Evolutionary conservation across 1,139 yeast genomes (phyloP).

Genomic region (Candida sp.): DNA sequence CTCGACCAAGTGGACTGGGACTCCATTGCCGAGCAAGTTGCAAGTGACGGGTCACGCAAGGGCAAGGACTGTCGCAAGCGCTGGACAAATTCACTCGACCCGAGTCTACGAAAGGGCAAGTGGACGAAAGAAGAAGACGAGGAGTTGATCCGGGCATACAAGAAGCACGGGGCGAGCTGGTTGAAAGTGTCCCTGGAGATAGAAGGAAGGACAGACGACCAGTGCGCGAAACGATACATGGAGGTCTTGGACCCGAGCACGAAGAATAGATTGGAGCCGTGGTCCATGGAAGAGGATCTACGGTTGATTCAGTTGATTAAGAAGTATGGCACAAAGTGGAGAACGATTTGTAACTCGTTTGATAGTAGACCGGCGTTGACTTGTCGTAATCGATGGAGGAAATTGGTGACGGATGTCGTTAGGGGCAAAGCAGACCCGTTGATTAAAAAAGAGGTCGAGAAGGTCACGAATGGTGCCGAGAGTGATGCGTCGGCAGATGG

Average conservation of each 20-base stretch:
- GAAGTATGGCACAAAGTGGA: slow-evolving; percentile 89
- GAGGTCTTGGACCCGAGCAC: slow-evolving; percentile 89
- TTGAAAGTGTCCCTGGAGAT: slow-evolving; percentile 78
- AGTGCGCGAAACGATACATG: slow-evolving; percentile 89
- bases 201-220: slow-evolving; percentile 91
- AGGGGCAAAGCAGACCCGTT: slow-evolving; percentile 55
- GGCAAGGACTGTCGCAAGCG: slow-evolving; percentile 75
- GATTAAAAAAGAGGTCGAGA: slow-evolving; percentile 40
- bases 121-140: slow-evolving; percentile 92
- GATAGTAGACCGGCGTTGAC: slow-evolving; percentile 87
- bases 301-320: slow-evolving; percentile 67
- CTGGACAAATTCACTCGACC: slow-evolving; percentile 85
- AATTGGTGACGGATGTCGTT: slow-evolving; percentile 77
- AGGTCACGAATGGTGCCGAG: slow-evolving; percentile 28
- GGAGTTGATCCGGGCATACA: slow-evolving; percentile 62
- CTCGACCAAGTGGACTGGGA: slow-evolving; percentile 69
- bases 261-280: slow-evolving; percentile 75
- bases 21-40: slow-evolving; percentile 49
- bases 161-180: slow-evolving; percentile 83
- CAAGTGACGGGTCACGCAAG: slow-evolving; percentile 48
- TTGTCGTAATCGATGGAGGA: slow-evolving; percentile 93
- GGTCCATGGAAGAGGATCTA: slow-evolving; percentile 83
- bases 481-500: slow-evolving; percentile 1
- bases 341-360: slow-evolving; percentile 74
- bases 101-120: slow-evolving; percentile 78